A percentile compares a stretch with the other conserved stretches of the same genome.
Conservation (phyloP, 495 filamentous ascomycete species). For the Hypoxylon fragiforme region DNA sequence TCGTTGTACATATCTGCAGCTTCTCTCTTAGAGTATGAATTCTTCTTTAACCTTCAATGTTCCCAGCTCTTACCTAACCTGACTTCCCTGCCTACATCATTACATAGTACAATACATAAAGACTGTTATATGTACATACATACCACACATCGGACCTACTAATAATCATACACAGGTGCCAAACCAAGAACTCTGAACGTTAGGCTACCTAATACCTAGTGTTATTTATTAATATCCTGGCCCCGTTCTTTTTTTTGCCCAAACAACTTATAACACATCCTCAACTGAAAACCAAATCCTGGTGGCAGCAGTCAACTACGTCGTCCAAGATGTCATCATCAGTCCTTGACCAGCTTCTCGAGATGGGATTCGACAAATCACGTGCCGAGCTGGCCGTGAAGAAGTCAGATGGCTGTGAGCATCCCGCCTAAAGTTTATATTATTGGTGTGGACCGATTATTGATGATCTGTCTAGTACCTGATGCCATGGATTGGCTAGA, state of each 20-base stretch:
- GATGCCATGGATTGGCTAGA: constrained; percentile 94
- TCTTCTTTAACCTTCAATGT: background rate
- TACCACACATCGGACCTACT: background rate
- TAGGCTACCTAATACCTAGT: too few species aligned
- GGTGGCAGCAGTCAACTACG: constrained; percentile 5
- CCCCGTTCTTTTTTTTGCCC: constrained; percentile 21
- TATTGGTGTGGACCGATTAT: constrained; percentile 6
- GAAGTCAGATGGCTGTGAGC: constrained; percentile 73
- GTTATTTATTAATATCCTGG: background rate
- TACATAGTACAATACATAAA: too few species aligned
- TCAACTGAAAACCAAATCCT: constrained; percentile 20
- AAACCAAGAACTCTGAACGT: background rate
- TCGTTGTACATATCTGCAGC: too few species aligned
- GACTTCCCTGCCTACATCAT: too few species aligned
- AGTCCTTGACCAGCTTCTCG: constrained; percentile 79
- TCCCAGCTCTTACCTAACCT: too few species aligned
- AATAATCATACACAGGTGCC: background rate
- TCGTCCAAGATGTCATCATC: constrained; percentile 61
- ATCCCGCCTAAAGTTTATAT: background rate
- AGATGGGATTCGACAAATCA: constrained; percentile 92
- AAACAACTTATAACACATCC: constrained; percentile 23
- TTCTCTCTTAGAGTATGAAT: background rate
- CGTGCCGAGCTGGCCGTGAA: constrained; percentile 80
- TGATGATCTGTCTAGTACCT: constrained; percentile 63
- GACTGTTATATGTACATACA: background rate